phyloP scores from a whole-genome alignment of 2,329 filamentous ascomycete species.

The Epichloe aotearoae region DNA sequence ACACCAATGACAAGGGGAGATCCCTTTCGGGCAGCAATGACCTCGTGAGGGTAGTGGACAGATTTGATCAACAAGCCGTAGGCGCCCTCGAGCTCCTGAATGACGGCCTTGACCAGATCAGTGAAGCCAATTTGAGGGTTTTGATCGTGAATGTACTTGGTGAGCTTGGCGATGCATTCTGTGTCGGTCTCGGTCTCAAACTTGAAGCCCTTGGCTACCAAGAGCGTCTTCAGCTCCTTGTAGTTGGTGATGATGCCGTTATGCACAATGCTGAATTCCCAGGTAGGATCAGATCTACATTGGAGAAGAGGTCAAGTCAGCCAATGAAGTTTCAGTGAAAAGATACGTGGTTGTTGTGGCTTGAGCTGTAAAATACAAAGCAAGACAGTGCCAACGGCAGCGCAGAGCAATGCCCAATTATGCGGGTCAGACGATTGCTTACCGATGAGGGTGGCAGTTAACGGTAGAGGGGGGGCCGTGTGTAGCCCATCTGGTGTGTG shows the following conservation, averaged over 20 bases:
- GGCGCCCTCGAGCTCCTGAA: constrained; percentile 94
- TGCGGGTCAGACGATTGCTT: constrained; percentile 20
- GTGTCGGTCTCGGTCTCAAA: constrained; percentile 99
- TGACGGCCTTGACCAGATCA: constrained; percentile 90
- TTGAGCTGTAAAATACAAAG: too few relatives aligned
- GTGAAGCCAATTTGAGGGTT: constrained; percentile 93
- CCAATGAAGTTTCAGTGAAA: background rate
- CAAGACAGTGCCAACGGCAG: too few relatives aligned
- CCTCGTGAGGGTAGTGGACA: constrained; percentile 94
- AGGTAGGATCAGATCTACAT: constrained; percentile 73
- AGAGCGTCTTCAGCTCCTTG: constrained; percentile 93
- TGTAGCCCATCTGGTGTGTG: constrained; percentile 97
- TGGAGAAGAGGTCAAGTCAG: constrained; percentile 8
- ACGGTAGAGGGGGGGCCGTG: constrained; percentile 85
- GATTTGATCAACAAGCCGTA: constrained; percentile 97
- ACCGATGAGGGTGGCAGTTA: constrained; percentile 99
- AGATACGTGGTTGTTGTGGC: background rate
- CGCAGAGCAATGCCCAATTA: too few relatives aligned
- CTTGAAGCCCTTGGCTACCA: constrained; percentile 88
- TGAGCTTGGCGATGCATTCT: constrained; percentile 96
- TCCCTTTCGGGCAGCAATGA: constrained; percentile 95
- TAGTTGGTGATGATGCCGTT: constrained; percentile 99
- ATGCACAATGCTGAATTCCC: constrained; percentile 96
- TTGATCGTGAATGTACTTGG: constrained; percentile 95
- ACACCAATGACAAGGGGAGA: constrained; percentile 97